Conservation (phyloP, 2,329 filamentous ascomycete species). For the Penicillium fuscoglaucum region DNA sequence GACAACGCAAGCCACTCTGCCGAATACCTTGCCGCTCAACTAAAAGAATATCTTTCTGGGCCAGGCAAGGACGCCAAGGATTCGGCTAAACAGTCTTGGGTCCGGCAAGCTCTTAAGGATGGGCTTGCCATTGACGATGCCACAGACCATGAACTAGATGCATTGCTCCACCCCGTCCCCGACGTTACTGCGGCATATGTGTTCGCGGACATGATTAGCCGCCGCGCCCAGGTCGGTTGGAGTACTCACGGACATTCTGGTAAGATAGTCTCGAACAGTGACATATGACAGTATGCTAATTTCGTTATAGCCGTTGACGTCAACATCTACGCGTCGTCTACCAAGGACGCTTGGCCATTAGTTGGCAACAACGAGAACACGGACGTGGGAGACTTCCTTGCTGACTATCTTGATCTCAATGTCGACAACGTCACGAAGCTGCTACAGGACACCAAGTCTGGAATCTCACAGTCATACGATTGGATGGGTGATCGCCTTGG, state of each 20-base stretch:
- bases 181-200: constrained; percentile 57
- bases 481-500: constrained; percentile 47
- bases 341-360: constrained; percentile 61
- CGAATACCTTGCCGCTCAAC: constrained; percentile 66
- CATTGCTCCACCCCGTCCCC: constrained; percentile 59
- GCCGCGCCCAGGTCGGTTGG: constrained; percentile 89
- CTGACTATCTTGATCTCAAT: constrained; percentile 76
- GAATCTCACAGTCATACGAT: constrained; percentile 23
- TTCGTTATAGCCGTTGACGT: constrained; percentile 73
- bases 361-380: constrained; percentile 93
- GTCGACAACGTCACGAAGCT: constrained; percentile 75
- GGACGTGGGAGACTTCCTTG: constrained; percentile 80
- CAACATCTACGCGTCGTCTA: constrained; percentile 86
- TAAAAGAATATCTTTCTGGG: constrained; percentile 59
- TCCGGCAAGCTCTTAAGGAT: constrained; percentile 64
- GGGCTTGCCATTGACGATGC: constrained; percentile 77
- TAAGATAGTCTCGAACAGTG: constrained; percentile 23
- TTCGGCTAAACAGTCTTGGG: constrained; percentile 59
- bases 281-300: constrained; percentile 12
- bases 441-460: constrained; percentile 49
- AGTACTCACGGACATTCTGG: constrained; percentile 83
- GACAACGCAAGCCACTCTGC: constrained; percentile 75
- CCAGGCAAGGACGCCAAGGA: constrained; percentile 39
- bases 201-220: constrained; percentile 83
- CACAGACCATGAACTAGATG: constrained; percentile 67